Evolutionary conservation across 345 rosid species (phyloP).

Genomic region (Leavenworthia alabamica): DNA sequence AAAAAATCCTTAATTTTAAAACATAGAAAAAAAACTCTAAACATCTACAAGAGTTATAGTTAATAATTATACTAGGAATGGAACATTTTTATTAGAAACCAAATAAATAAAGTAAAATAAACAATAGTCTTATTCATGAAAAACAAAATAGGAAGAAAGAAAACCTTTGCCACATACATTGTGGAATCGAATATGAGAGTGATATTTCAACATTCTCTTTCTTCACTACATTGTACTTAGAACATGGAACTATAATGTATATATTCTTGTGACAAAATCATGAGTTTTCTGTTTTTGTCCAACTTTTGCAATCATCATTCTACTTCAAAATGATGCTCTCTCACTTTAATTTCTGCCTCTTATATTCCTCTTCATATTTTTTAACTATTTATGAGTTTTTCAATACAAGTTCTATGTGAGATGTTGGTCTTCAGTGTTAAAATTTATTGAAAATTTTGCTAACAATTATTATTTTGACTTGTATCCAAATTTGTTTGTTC

Average conservation of each 20-base stretch:
- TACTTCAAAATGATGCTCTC: constrained; percentile 27
- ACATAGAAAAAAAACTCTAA: too few relatives aligned
- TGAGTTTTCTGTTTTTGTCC: constrained; percentile 26
- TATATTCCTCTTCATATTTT: constrained; percentile 3
- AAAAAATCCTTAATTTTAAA: too few relatives aligned
- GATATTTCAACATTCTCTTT: constrained; percentile 23
- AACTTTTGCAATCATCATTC: constrained; percentile 29
- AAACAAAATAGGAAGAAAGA: constrained; percentile 15
- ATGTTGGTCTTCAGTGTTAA: not conserved
- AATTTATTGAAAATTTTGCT: not conserved
- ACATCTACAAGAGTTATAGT: too few relatives aligned
- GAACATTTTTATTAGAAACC: not conserved
- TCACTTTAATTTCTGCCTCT: constrained; percentile 15
- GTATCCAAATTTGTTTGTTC: not conserved
- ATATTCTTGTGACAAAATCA: constrained; percentile 27
- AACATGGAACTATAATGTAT: constrained; percentile 21
- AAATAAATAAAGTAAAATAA: not conserved
- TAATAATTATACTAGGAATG: not conserved
- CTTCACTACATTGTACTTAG: constrained; percentile 17
- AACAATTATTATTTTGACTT: not conserved
- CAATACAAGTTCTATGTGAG: not conserved
- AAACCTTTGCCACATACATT: not conserved
- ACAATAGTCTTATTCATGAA: not conserved
- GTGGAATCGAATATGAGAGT: constrained; percentile 7
- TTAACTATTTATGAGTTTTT: constrained; percentile 5